Evolutionary conservation across 805 yeast species (phyloP).

Genomic region (Candida tibetensis): DNA sequence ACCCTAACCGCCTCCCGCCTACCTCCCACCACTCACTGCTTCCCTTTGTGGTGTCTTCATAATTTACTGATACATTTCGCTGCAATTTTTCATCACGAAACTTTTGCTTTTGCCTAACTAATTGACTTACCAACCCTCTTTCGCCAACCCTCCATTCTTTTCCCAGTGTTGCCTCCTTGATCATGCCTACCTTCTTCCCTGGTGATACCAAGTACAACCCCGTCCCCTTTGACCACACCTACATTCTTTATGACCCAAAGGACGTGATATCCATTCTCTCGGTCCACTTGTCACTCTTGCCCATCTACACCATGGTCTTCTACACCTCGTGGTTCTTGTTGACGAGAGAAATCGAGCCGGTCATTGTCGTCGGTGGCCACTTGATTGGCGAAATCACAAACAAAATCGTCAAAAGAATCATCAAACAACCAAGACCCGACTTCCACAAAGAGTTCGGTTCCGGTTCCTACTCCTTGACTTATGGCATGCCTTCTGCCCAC

Average conservation of each 20-base stretch:
- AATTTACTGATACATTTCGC: too few species aligned
- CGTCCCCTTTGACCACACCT: conserved; percentile 81
- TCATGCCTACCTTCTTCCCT: conserved; percentile 17
- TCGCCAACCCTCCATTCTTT: conserved; percentile 1
- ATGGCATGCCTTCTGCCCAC: conserved; percentile 98
- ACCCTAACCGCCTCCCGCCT: too few species aligned
- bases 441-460: conserved; percentile 45
- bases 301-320: conserved; percentile 73
- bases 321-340: conserved; percentile 81
- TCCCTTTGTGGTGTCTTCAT: too few species aligned
- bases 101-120: too few species aligned
- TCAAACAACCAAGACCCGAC: conserved; percentile 76
- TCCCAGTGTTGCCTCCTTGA: conserved; percentile 5
- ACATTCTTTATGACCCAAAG: conserved; percentile 70
- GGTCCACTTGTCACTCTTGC: conserved; percentile 76
- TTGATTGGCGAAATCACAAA: conserved; percentile 72
- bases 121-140: conserved; percentile 4
- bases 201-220: conserved; percentile 19
- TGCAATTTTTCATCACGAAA: too few species aligned
- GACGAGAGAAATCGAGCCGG: conserved; percentile 82
- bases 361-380: conserved; percentile 83
- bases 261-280: conserved; percentile 57
- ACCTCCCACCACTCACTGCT: too few species aligned
- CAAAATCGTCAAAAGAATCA: conserved; percentile 57
- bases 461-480: conserved; percentile 52